Evolutionary conservation across 352 stramenopile species (phyloP).

Genomic region (Pythium insidiosum): DNA sequence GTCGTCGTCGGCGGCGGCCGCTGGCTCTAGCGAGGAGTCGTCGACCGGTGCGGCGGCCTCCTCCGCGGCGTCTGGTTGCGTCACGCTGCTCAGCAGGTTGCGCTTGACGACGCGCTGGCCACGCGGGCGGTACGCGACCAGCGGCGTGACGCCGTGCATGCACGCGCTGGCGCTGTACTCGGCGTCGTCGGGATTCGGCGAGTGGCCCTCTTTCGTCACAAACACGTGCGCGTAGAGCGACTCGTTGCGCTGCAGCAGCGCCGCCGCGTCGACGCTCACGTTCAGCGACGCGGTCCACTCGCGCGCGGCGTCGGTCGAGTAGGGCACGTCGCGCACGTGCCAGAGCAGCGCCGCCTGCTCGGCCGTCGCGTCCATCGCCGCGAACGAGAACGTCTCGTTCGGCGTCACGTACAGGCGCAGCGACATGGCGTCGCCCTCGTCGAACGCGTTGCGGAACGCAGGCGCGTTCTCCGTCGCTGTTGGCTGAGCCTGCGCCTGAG

Average conservation of each 20-base stretch:
- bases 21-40: not conserved
- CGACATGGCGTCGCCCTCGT: constrained; percentile 32
- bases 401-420: constrained; percentile 66
- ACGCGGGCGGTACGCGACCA: constrained; percentile 72
- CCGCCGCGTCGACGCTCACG: constrained; percentile 56
- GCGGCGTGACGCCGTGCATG: constrained; percentile 48
- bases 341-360: constrained; percentile 60
- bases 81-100: constrained; percentile 72
- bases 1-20: constrained; percentile 7
- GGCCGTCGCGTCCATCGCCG: constrained; percentile 14
- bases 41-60: constrained; percentile 11
- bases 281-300: constrained; percentile 55
- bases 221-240: constrained; percentile 85
- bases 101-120: constrained; percentile 69
- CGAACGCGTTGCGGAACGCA: constrained; percentile 44
- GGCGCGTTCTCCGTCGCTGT: too few species aligned
- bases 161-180: constrained; percentile 45
- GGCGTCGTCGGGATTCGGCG: constrained; percentile 52
- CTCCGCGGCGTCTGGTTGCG: too few species aligned
- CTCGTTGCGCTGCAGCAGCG: constrained; percentile 67
- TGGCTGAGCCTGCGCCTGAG: too few species aligned
- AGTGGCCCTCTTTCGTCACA: constrained; percentile 61
- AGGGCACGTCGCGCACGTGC: constrained; percentile 45
- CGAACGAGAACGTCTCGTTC: constrained; percentile 40
- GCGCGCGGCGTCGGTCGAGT: constrained; percentile 36